Percentiles rank a stretch among this genome's conserved stretches.
phyloP scores from a whole-genome alignment of 208 protist species.

The Leishmania guyanensis region DNA sequence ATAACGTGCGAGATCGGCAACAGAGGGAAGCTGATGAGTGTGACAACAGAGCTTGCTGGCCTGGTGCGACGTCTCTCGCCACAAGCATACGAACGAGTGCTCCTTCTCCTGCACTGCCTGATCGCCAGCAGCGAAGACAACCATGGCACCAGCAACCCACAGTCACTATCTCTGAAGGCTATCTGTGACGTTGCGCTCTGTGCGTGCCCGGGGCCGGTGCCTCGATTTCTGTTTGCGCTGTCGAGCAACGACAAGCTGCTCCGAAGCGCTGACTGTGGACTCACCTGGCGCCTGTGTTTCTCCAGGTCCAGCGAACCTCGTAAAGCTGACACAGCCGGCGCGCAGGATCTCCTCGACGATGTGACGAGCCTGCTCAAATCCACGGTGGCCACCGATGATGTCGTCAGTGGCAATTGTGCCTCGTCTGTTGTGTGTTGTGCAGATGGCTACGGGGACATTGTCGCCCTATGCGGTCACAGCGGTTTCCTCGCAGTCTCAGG shows the following conservation, averaged over 20 bases:
- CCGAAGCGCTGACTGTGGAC: conserved; percentile 67
- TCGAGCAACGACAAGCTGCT: conserved; percentile 54
- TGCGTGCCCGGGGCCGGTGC: conserved; percentile 34
- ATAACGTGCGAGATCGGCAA: not conserved
- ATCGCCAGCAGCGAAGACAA: conserved; percentile 1
- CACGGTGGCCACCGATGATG: conserved; percentile 11
- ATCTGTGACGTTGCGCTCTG: conserved; percentile 32
- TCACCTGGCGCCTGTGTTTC: conserved; percentile 52
- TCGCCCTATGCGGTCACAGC: conserved; percentile 50
- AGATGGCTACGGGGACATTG: conserved; percentile 38
- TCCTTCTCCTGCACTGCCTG: conserved; percentile 35
- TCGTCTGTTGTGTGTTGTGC: conserved; percentile 20
- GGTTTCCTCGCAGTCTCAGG: conserved; percentile 66
- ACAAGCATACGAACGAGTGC: conserved; percentile 26
- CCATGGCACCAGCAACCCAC: not conserved
- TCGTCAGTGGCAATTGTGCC: conserved; percentile 6
- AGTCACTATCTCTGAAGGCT: conserved; percentile 25
- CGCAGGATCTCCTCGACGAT: conserved; percentile 18
- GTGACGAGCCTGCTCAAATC: conserved; percentile 17
- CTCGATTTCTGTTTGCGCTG: conserved; percentile 69
- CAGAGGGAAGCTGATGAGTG: conserved; percentile 19
- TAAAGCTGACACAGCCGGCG: not conserved
- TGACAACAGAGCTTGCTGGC: conserved; percentile 29
- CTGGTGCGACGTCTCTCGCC: conserved; percentile 46
- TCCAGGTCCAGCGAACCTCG: conserved; percentile 11